Conservation (phyloP, 2,329 filamentous ascomycete genomes). For the Claviceps sp. region DNA sequence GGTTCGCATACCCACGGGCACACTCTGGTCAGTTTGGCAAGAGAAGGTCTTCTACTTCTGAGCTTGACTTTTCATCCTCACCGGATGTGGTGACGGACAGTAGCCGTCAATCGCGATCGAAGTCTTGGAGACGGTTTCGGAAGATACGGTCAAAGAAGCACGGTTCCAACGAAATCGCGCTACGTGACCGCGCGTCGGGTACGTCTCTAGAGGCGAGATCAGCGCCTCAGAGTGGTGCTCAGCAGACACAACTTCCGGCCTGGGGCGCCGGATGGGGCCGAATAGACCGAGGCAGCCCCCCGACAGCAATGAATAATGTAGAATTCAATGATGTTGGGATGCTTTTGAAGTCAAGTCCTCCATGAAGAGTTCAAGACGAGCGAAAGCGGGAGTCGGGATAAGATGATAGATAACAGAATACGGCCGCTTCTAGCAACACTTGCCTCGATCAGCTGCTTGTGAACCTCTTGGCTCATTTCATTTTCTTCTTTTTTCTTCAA, state of each 20-base stretch:
- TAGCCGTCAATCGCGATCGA: constrained; percentile 11
- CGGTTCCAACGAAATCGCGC: constrained; percentile 19
- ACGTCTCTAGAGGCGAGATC: not conserved
- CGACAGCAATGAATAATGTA: constrained; percentile 9
- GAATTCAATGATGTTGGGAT: constrained; percentile 23
- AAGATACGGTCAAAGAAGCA: constrained; percentile 16
- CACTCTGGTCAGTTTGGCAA: constrained; percentile 13
- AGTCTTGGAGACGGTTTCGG: constrained; percentile 17
- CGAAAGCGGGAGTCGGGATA: not conserved
- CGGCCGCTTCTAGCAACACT: not conserved
- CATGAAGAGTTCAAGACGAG: not conserved
- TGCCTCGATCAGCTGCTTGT: not conserved
- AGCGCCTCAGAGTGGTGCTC: not conserved
- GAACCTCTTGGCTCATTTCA: not conserved
- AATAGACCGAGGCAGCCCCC: constrained; percentile 15
- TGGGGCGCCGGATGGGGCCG: constrained; percentile 20
- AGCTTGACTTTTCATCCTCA: constrained; percentile 30
- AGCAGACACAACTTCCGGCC: constrained; percentile 9
- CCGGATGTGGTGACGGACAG: constrained; percentile 23
- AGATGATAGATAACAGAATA: not conserved
- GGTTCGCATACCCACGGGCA: constrained; percentile 32
- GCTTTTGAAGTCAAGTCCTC: constrained; percentile 9
- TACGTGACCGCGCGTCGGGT: constrained; percentile 12
- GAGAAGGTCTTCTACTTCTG: constrained; percentile 17
- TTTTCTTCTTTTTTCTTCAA: not conserved